A percentile compares a stretch with the other conserved stretches of the same genome.
Evolutionary conservation across 2,329 filamentous ascomycete genomes (phyloP).

Genomic region (Colletotrichum sp.): DNA sequence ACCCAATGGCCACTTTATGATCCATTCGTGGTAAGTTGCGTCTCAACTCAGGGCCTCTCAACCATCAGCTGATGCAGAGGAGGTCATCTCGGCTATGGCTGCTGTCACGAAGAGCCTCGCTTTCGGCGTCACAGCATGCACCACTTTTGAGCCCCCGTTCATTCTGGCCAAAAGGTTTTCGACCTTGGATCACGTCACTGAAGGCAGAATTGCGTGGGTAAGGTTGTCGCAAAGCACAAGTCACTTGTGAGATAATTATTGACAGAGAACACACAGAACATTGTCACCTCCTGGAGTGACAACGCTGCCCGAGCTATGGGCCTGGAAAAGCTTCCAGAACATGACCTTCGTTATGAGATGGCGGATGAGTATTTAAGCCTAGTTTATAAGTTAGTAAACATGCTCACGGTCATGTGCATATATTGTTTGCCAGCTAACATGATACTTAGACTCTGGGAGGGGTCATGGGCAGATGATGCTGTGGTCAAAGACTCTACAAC

Average conservation of each 20-base stretch:
- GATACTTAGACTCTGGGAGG: conserved; percentile 5
- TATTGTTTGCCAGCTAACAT: neutral
- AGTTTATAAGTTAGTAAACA: neutral
- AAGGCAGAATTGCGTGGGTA: neutral
- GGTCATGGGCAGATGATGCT: conserved; percentile 13
- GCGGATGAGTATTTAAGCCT: neutral
- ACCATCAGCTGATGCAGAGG: neutral
- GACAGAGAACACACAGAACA: neutral
- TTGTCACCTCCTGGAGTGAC: conserved; percentile 4
- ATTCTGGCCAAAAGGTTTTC: neutral
- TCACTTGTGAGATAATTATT: neutral
- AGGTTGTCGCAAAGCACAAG: neutral
- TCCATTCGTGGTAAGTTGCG: neutral
- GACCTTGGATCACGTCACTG: neutral
- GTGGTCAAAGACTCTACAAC: conserved; percentile 1
- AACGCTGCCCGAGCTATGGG: neutral
- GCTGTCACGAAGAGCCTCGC: conserved; percentile 41
- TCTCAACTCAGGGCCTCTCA: neutral
- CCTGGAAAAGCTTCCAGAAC: neutral
- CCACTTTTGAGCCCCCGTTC: conserved; percentile 2
- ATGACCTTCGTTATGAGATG: neutral
- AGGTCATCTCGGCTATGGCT: conserved; percentile 49
- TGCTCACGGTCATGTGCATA: neutral
- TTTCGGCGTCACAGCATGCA: neutral
- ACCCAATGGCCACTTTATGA: neutral